These are phyloP conservation scores for Eucalyptus albens DNA, from an alignment of 345 rosid genomes.

Conservation along the genomic window DNA sequence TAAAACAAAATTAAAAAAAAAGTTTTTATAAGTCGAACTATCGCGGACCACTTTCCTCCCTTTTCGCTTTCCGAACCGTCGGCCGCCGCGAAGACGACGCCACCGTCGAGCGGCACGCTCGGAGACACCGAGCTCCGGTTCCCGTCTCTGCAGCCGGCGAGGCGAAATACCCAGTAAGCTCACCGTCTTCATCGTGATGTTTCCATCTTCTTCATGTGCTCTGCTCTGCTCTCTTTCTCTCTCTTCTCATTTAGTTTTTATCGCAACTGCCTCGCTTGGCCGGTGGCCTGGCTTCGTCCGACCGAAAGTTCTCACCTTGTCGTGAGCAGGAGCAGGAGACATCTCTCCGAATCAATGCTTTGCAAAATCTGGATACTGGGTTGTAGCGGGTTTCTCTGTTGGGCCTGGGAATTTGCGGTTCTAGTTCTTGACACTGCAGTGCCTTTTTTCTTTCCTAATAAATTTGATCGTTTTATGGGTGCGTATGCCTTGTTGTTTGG, in stretches of 20 bases:
- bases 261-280: neutral
- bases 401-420: neutral
- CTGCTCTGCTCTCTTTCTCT: neutral
- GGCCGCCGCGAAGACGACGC: neutral
- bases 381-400: neutral
- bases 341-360: neutral
- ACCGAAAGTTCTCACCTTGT: neutral
- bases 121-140: neutral
- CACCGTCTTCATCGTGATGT: neutral
- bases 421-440: neutral
- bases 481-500: neutral
- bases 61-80: neutral
- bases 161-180: neutral
- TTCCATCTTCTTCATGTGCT: neutral
- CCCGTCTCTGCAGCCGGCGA: neutral
- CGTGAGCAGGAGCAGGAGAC: neutral
- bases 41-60: fast-evolving
- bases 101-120: neutral
- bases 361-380: neutral
- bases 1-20: neutral
- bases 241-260: neutral
- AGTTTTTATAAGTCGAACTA: neutral
- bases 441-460: neutral
- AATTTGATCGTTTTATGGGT: neutral
- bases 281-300: neutral